Base-by-base conservation (phyloP, 2,329 filamentous ascomycete genomes). In the Pyrenophora seminiperda region DNA sequence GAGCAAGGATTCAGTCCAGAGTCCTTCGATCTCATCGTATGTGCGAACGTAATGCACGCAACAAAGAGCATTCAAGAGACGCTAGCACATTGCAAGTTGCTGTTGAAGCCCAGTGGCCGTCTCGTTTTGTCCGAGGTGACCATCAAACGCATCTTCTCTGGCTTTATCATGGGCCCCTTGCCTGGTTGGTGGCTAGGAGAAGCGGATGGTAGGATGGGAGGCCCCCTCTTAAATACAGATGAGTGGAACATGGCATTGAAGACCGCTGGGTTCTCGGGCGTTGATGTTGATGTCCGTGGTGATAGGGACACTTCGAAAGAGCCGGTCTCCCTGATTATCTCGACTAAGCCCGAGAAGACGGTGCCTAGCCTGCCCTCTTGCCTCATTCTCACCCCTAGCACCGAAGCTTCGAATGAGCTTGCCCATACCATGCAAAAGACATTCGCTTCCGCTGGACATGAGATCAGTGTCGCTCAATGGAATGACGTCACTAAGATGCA, bases 81-180 rank as follows among this genome's bases (percentile, higher is more conserved):
- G 2, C 29, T 50, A 4, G 20, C 11, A 3, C 33, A 50, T n/a
- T 50, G 40, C 47, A 50, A 45, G 20, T 2, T 39, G 20, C 40
- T 50, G 20, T n/a, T 50, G 10, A 50, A 44, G 34, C 47, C 47
- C 14, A 22, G 29, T 10, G 47, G 47, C 1, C 33, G 20, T 34
- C 47, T 50, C 15, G 40, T 50, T 9, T 17, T 50, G 10, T 49
- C 47, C 15, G 47, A 49, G 33, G 47, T 49, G 18, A 49, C 47
- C 15, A 49, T 49, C 27, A 49, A 49, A 14, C 40, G 47, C 4
- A 49, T 49, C 27, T 49, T 49, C 40, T 49, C 47, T 9, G 47
- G 47, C 18, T 49, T 49, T 13, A 49, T 49, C 14, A 49, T 49
- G 47, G 47, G 39, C 1, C 39, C 46, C 3, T 38, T 47, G 37